Evolutionary conservation across 2,329 filamentous ascomycete genomes (phyloP), one percentile per base, ranked within the genome.

Genomic region (Calonectria henricotiae): DNA sequence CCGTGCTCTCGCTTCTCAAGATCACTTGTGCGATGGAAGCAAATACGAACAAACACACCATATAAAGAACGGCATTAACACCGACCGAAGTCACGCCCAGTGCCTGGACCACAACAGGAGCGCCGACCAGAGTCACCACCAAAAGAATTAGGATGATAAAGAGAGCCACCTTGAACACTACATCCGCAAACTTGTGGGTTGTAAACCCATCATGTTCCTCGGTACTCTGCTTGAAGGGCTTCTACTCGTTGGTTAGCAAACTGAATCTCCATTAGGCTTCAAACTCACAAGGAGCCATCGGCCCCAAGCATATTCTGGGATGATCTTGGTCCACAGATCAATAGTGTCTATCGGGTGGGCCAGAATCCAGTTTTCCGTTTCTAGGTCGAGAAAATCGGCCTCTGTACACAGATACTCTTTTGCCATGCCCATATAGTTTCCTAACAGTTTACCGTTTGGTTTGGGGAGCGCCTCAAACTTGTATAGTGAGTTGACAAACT

Each of bases 31-130:
- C 32, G 17, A 70, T 12, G 4, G 61, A 15, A 37, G 54, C 25
- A 39, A 70, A 70, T 3, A 68, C 13, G 17, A 68, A 30, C 51
- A 70, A 23, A 25, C 46, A 61, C 15, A 44, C 54, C 51, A 70
- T 20, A n/a, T 68, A 70, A 13, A 61, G 20, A 13, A 55, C 61
- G 32, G 44, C 65, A 13, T 61, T 65, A 7, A 46, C 61, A 11
- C 23, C 23, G 5, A 58, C 43, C 8, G 65, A 51, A 8, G 54
- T 47, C 2, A 68, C 43, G 15, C 23, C 44, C 20, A 70, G 20
- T 0, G 68, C 51, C 12, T 68, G 61, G 2, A 70, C 30, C 1
- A 60, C 37, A 0, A 70, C 65, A 13, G 68, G 68, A 4, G 49
- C 51, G 12, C 68, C 68, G 5, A 70, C 51, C 5, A 70, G 58